Evolutionary conservation across 164 flowering plant species (phyloP).

Genomic region (Malania oleifera): DNA sequence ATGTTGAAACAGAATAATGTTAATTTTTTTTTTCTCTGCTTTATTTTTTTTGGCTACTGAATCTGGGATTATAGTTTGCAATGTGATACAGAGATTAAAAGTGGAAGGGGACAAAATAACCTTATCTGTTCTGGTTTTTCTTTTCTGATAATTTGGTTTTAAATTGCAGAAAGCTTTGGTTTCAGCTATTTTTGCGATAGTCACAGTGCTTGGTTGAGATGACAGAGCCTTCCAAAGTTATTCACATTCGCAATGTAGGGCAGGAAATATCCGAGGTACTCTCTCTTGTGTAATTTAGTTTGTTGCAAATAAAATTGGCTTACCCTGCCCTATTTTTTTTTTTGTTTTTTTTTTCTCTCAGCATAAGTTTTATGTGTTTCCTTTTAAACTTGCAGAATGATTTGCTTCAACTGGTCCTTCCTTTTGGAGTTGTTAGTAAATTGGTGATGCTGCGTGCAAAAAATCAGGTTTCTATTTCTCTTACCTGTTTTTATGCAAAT

Average conservation of each 20-base stretch:
- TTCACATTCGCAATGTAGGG: conserved; percentile 8
- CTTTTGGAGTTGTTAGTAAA: conserved; percentile 7
- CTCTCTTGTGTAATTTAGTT: background rate
- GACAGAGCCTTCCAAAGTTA: conserved; percentile 6
- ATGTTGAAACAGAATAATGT: too few species aligned
- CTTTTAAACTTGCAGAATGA: background rate
- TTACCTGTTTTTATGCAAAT: background rate
- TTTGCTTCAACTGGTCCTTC: conserved; percentile 7
- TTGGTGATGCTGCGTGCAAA: conserved; percentile 5
- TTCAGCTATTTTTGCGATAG: too few species aligned
- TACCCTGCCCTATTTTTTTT: background rate
- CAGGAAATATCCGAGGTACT: conserved; percentile 4
- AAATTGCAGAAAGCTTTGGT: too few species aligned
- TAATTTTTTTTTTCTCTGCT: too few species aligned
- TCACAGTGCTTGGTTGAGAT: too few species aligned
- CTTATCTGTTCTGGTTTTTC: too few species aligned
- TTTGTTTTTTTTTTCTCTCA: background rate
- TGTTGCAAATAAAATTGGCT: background rate
- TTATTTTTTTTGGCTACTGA: too few species aligned
- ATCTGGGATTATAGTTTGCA: too few species aligned
- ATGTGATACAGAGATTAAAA: too few species aligned
- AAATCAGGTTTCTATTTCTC: conserved; percentile 3
- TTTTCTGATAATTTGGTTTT: too few species aligned
- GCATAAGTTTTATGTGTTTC: too few species aligned
- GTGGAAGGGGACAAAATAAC: too few species aligned